Conservation (phyloP, 257 asterid species). For the Nemophila menziesii region DNA sequence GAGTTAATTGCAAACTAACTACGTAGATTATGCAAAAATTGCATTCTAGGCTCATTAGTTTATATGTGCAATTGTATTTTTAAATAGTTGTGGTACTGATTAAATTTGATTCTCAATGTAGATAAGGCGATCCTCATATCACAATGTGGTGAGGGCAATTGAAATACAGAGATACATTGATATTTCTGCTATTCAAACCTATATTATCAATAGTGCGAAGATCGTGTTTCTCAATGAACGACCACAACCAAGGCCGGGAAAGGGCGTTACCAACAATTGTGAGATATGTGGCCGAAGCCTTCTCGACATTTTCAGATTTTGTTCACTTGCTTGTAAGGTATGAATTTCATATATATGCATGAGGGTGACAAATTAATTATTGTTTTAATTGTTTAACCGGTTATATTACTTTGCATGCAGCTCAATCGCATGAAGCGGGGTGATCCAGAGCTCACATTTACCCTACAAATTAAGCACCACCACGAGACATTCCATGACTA, state of each 20-base stretch:
- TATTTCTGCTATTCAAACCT: background rate
- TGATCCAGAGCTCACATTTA: constrained; percentile 35
- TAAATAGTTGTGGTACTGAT: background rate
- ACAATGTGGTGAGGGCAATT: constrained; percentile 5
- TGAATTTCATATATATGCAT: background rate
- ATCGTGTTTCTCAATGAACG: constrained; percentile 5
- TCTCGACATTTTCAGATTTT: background rate
- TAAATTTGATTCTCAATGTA: background rate
- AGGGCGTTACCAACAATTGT: constrained; percentile 3
- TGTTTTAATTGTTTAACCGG: background rate
- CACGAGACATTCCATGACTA: constrained; percentile 19
- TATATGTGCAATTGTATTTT: constrained; percentile 14
- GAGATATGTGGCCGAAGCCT: constrained; percentile 7
- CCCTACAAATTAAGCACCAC: constrained; percentile 20
- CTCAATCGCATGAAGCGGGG: constrained; percentile 45
- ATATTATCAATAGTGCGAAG: constrained; percentile 5
- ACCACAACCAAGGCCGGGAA: constrained; percentile 7
- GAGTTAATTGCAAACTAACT: too few relatives aligned
- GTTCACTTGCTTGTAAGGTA: constrained; percentile 6
- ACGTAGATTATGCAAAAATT: too few relatives aligned
- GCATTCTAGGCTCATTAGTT: too few relatives aligned
- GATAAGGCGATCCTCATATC: constrained; percentile 5
- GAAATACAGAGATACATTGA: constrained; percentile 5
- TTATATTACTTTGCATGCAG: constrained; percentile 15
- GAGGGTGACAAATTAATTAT: too few relatives aligned